phyloP scores from a whole-genome alignment of 1,284 basidiomycete genomes.

The Retiboletus fuscus region DNA sequence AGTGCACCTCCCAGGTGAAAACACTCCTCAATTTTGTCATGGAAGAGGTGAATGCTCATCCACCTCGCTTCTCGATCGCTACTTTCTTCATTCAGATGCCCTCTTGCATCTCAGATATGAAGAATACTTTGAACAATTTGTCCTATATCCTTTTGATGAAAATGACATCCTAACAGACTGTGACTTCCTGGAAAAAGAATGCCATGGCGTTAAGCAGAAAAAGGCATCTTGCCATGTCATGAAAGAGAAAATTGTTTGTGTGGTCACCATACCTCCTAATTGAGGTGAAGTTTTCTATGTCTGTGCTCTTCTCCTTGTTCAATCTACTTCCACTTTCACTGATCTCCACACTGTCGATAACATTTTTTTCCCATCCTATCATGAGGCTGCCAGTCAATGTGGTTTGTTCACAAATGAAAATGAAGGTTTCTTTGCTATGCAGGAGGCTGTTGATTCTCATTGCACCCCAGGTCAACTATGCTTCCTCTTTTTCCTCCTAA shows the following conservation, averaged over 20 bases:
- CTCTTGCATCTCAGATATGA: not conserved
- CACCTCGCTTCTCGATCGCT: not conserved
- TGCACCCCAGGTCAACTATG: not conserved
- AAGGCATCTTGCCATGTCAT: no score
- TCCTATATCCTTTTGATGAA: not conserved
- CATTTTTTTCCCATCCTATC: not conserved
- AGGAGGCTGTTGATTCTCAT: not conserved
- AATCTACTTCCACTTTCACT: not conserved
- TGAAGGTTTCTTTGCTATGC: not conserved
- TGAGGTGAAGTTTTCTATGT: not conserved
- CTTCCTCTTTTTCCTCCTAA: not conserved
- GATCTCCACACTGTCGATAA: not conserved
- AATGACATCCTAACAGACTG: not conserved
- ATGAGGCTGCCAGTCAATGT: not conserved
- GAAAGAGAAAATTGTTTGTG: not conserved
- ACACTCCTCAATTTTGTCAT: no score
- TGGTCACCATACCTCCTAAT: not conserved
- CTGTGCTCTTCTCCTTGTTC: not conserved
- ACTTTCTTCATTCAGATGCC: not conserved
- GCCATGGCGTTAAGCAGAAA: not conserved
- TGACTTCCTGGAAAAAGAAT: not conserved
- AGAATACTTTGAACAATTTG: conserved; percentile 2
- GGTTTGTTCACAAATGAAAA: not conserved
- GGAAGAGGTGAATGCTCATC: no score
- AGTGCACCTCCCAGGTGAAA: no score